These are phyloP conservation scores for Irpex sp. DNA, from an alignment of 1,284 basidiomycete genomes.

Conservation along the genomic window DNA sequence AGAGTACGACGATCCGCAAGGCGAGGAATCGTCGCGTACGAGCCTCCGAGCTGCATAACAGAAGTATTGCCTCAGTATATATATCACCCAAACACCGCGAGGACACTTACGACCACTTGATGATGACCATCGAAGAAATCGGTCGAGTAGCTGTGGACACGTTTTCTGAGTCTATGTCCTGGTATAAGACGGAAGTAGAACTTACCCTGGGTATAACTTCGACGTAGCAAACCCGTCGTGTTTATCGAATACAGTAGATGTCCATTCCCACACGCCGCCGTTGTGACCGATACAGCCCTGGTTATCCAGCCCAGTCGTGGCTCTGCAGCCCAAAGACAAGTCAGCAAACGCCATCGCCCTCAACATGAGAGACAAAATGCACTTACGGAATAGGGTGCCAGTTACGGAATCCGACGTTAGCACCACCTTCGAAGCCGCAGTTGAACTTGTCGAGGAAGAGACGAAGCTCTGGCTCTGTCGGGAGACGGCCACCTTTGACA, in stretches of 20 bases:
- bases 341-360: neutral
- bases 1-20: conserved; percentile 74
- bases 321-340: conserved; percentile 32
- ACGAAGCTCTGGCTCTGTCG: conserved; percentile 86
- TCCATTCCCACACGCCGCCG: conserved; percentile 99
- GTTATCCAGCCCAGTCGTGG: conserved; percentile 53
- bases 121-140: conserved; percentile 91
- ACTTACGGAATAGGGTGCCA: conserved; percentile 92
- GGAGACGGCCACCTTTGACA: conserved; percentile 86
- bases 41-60: conserved; percentile 77
- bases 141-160: conserved; percentile 59
- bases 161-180: neutral
- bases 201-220: conserved; percentile 77
- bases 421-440: conserved; percentile 66
- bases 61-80: neutral
- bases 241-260: conserved; percentile 71
- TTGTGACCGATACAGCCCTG: conserved; percentile 67
- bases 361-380: neutral
- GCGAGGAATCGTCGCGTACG: conserved; percentile 84
- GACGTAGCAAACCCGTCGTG: conserved; percentile 78
- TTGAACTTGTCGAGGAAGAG: conserved; percentile 73
- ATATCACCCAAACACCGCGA: neutral
- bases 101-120: conserved; percentile 71
- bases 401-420: conserved; percentile 85
- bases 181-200: conserved; percentile 13